Conservation (phyloP, 2,329 filamentous ascomycete genomes). For the Colletotrichum karsti region DNA sequence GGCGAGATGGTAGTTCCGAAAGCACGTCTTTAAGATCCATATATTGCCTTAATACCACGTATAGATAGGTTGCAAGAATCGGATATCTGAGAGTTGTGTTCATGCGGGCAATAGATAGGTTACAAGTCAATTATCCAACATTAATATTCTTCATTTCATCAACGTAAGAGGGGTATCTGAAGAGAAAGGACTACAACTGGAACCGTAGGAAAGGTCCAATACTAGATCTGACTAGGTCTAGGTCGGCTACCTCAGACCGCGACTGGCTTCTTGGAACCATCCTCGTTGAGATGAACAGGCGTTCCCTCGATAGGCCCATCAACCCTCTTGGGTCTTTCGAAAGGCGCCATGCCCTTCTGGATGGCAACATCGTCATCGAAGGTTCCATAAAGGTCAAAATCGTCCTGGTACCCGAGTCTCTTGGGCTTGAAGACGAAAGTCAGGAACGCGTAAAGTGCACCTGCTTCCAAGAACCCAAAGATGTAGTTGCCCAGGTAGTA, state of each 20-base stretch:
- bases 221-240: background rate
- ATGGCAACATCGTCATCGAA: conserved; percentile 26
- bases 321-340: conserved; percentile 15
- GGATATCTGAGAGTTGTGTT: no score
- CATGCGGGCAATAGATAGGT: no score
- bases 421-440: conserved; percentile 24
- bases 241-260: background rate
- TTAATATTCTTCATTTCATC: background rate
- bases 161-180: background rate
- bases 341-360: conserved; percentile 26
- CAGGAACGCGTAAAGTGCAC: conserved; percentile 16
- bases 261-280: background rate
- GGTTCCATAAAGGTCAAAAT: conserved; percentile 26
- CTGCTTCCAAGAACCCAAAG: conserved; percentile 28
- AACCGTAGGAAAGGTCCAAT: no score
- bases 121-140: no score
- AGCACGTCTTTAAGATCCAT: background rate
- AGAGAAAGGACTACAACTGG: background rate
- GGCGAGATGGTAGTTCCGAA: background rate
- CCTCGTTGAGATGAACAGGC: background rate
- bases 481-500: conserved; percentile 31
- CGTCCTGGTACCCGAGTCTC: conserved; percentile 18
- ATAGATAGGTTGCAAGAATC: no score
- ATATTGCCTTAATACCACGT: background rate
- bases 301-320: conserved; percentile 3